phyloP scores from a whole-genome alignment of 139 green algal genomes.

The Picochlorum sp. region DNA sequence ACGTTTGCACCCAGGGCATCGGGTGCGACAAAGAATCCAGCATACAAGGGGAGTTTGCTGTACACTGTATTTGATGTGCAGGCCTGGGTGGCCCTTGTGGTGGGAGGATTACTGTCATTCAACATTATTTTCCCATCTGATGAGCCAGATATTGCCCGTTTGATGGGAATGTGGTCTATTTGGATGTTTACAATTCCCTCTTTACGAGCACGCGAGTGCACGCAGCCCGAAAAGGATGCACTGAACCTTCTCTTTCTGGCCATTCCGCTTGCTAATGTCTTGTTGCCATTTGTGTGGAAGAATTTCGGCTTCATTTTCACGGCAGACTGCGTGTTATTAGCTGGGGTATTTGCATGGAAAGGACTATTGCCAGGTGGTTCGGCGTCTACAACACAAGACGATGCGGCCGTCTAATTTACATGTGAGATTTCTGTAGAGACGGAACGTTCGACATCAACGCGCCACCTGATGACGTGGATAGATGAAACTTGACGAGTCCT shows the following conservation, averaged over 20 bases:
- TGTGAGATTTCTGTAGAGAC: too few species aligned
- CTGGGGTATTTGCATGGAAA: constrained; percentile 74
- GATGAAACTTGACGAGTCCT: too few species aligned
- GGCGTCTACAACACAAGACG: background rate
- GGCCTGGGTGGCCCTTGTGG: constrained; percentile 62
- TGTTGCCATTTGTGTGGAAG: constrained; percentile 87
- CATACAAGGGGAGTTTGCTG: constrained; percentile 57
- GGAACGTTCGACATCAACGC: too few species aligned
- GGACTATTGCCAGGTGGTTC: constrained; percentile 22
- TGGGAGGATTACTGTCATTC: constrained; percentile 84
- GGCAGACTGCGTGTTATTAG: constrained; percentile 70
- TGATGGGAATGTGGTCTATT: constrained; percentile 93
- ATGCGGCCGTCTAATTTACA: too few species aligned
- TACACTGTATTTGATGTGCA: constrained; percentile 75
- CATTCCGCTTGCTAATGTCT: constrained; percentile 88
- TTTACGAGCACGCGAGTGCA: constrained; percentile 86
- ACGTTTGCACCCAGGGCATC: constrained; percentile 80
- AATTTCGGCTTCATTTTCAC: constrained; percentile 86
- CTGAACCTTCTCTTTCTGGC: constrained; percentile 93
- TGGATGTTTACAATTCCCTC: constrained; percentile 97
- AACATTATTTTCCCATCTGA: constrained; percentile 93
- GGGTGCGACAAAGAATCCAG: constrained; percentile 74
- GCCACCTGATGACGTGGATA: too few species aligned
- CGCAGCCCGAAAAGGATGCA: constrained; percentile 83
- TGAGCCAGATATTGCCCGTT: constrained; percentile 76